Base-by-base conservation (phyloP, 495 filamentous ascomycete genomes). In the Neurospora sp. region DNA sequence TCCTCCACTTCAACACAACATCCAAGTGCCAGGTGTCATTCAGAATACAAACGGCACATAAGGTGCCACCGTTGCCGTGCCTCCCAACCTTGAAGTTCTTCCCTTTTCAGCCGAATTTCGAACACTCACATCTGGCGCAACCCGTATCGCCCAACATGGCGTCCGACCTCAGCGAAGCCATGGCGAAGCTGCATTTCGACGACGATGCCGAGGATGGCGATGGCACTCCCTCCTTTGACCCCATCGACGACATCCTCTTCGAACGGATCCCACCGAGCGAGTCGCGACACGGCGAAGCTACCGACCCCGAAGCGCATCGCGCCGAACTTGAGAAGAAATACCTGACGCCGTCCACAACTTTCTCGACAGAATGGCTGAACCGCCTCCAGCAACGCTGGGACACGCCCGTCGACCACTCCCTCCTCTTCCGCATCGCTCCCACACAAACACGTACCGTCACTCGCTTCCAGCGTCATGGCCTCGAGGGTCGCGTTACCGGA, bases 371-470 rank as follows among this genome's bases (percentile, higher is more conserved):
- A 79, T 98, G 95, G 96, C 85, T 98, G 69, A 93, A 97, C 81
- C 86, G 87, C 48, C 80, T 99, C 27, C 96, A 99, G 82, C 92
- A 92, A 88, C 88, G 94, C 82, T 98, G 94, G 95, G 92, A 97
- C 72, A 84, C 88, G 62, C 86, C 93, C 12, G 87, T 89, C 41
- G 90, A 96, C 76, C 91, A 92, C 79, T 88, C 88, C 20, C 88
- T 92, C 70, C 87, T 98, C 27, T 97, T 97, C 83, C 88, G 90
- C 72, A 85, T 98, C 46, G 93, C 93, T 9, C 93, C 94, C 18
- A 97, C 94, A 0, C 96, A 98, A 83, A 92, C 93, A 4, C 90
- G 96, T 71, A 97, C 94, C 18, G 90, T 97, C 76, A 96, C 92
- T 71, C 92, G 96, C 69, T 99, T 99, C 81, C 90, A 89, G 54